These are phyloP conservation scores for Puccinia polysora DNA, from an alignment of 1,284 basidiomycete species.

Conservation along the genomic window DNA sequence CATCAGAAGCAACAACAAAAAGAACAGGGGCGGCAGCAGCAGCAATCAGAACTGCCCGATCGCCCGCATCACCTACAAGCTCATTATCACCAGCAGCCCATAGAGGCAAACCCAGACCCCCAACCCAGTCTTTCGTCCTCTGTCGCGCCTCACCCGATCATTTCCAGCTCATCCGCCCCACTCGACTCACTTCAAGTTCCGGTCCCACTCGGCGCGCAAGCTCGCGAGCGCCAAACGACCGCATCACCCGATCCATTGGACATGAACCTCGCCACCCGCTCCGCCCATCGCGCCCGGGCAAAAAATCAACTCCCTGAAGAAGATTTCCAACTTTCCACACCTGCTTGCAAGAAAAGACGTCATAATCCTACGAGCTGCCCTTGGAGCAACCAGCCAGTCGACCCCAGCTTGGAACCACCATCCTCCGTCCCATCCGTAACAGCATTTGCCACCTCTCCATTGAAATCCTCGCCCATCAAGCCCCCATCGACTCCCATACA, in stretches of 20 bases:
- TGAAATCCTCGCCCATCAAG: slow-evolving; percentile 19
- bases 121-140: slow-evolving; percentile 2
- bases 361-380: background rate
- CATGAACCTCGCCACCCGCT: slow-evolving; percentile 33
- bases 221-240: background rate
- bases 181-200: background rate
- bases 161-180: background rate
- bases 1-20: background rate
- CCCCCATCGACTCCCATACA: slow-evolving; percentile 7
- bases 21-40: background rate
- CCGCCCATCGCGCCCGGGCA: background rate
- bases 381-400: background rate
- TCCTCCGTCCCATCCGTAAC: background rate
- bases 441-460: background rate
- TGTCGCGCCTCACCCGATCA: too few relatives aligned
- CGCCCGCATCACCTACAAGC: too few relatives aligned
- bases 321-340: background rate
- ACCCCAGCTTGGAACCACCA: background rate
- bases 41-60: background rate
- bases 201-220: background rate
- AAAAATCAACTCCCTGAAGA: background rate
- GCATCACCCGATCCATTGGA: slow-evolving; percentile 30
- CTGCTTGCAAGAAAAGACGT: slow-evolving; percentile 9
- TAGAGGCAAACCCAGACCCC: background rate
- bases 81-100: background rate